phyloP scores from a whole-genome alignment of 2,329 filamentous ascomycete species.

The Saccharata proteae region DNA sequence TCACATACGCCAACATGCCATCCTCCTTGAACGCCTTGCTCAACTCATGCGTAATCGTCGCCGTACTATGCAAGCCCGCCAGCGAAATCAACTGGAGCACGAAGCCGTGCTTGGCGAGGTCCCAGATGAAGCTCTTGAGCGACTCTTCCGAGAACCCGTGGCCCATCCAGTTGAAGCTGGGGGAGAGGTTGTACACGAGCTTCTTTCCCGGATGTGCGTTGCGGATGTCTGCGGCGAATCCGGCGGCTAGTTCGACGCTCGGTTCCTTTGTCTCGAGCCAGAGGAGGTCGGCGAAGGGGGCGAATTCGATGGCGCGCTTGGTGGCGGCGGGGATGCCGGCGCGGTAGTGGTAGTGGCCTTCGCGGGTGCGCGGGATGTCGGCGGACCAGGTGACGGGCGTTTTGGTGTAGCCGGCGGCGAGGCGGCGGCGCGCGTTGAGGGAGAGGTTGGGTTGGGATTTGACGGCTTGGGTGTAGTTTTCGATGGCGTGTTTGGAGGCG shows the following conservation, averaged over 20 bases:
- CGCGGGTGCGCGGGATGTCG: constrained; percentile 83
- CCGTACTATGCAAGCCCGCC: constrained; percentile 51
- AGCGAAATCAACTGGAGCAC: constrained; percentile 53
- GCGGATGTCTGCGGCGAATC: constrained; percentile 67
- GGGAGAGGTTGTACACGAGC: constrained; percentile 90
- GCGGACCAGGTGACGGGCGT: constrained; percentile 71
- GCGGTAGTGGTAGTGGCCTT: constrained; percentile 86
- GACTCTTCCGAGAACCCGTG: constrained; percentile 79
- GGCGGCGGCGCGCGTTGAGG: constrained; percentile 60
- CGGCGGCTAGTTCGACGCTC: constrained; percentile 61
- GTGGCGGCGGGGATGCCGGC: constrained; percentile 77
- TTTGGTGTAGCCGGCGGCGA: constrained; percentile 57
- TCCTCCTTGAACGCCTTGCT: constrained; percentile 73
- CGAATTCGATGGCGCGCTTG: constrained; percentile 85
- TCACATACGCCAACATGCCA: constrained; percentile 96
- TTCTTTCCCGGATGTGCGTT: constrained; percentile 63
- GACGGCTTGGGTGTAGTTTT: constrained; percentile 54
- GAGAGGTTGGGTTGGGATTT: constrained; percentile 59
- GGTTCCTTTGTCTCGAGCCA: constrained; percentile 97
- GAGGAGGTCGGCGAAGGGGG: constrained; percentile 82
- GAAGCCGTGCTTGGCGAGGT: constrained; percentile 64
- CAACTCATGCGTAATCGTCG: constrained; percentile 59
- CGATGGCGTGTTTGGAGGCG: constrained; percentile 50
- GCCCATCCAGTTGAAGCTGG: constrained; percentile 97
- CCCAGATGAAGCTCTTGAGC: constrained; percentile 90